Base-by-base conservation (phyloP, 2,329 filamentous ascomycete genomes). In the Fusarium irregulare region DNA sequence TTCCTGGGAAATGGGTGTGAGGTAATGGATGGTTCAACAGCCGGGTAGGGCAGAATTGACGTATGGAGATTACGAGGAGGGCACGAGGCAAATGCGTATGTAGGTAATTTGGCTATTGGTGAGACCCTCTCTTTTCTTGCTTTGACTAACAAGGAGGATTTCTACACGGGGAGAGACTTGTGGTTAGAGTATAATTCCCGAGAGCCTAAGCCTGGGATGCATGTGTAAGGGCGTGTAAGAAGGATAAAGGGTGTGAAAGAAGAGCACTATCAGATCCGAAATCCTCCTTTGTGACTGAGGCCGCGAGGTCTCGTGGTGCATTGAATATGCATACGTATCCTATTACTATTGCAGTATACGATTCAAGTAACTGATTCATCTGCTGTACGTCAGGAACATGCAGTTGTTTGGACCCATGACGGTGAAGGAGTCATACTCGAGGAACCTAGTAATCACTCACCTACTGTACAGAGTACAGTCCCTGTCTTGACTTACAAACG, bases 21-120 rank as follows among this genome's bases (percentile, higher is more conserved):
- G 45, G 44, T 68, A 51, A 60, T 63, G 68, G 56, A 65, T 54
- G 61, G 69, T 64, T 56, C 13, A 40, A 59, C 34, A 56, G 37
- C 56, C 66, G 48, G 66, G 66, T 71, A 76, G 74, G 73, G 71
- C 73, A 71, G 68, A 71, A 62, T 71, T 68, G 65, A 68, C 68
- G 67, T 70, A 64, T 60, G 54, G 54, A 66, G 71, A 64, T 72
- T 64, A 73, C 68, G 68, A 68, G 67, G 60, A 71, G 64, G 67
- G 57, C 66, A 70, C 62, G 56, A 64, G 67, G 63, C 32, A 45
- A 41, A 53, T 67, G 64, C 64, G 49, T 42, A 61, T 50, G 40
- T 57, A 21, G 27, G 62, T 18, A 56, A 66, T 44, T 55, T 56
- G 49, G 49, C 23, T 13, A 21, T 42, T 53, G 49, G 49, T 20